Evolutionary conservation across 192 early-diverging fungal species (phyloP).

Genomic region (Umbelopsis sp.): DNA sequence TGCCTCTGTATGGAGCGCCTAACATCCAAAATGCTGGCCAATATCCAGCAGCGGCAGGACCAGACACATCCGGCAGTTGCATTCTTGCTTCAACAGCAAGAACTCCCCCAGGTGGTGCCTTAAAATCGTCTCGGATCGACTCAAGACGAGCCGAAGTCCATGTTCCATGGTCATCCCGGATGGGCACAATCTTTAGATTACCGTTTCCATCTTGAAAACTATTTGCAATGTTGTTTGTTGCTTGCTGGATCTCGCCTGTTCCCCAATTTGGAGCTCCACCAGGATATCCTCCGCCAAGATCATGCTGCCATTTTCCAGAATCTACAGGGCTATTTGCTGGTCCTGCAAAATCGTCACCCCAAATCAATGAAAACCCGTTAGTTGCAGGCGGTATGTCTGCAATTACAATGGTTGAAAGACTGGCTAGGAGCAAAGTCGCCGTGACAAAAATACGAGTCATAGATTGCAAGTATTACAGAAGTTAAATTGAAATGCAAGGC

Average conservation of each 20-base stretch:
- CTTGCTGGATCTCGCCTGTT: not conserved
- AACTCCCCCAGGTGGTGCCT: not conserved
- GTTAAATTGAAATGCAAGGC: no score
- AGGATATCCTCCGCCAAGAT: conserved; percentile 1
- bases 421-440: not conserved
- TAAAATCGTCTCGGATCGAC: not conserved
- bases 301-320: not conserved
- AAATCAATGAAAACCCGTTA: not conserved
- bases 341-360: conserved; percentile 1
- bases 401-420: not conserved
- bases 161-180: not conserved
- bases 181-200: not conserved
- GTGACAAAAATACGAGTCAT: not conserved
- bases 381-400: not conserved
- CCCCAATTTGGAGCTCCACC: conserved; percentile 8
- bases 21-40: conserved; percentile 16
- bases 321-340: not conserved
- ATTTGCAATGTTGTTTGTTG: not conserved
- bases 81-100: not conserved
- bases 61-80: not conserved
- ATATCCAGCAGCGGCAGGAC: conserved; percentile 10
- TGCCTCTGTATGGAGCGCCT: not conserved
- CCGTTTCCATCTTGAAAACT: conserved; percentile 10
- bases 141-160: conserved; percentile 11
- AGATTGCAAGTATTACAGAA: not conserved